Evolutionary conservation across 345 rosid species (phyloP).

Genomic region (Salix purpurea): DNA sequence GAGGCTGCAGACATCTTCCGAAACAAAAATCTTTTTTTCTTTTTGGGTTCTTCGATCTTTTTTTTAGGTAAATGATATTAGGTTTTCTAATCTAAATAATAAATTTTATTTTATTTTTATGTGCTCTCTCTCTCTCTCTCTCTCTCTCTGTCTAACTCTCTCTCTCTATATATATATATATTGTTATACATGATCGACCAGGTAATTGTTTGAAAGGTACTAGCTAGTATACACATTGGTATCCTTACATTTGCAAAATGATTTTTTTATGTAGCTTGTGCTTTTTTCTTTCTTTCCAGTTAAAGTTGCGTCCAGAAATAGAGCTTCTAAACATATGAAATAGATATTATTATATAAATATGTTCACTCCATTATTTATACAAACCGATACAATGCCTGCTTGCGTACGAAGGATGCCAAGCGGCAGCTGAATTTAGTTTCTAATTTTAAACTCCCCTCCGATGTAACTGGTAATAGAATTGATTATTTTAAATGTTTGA

Average conservation of each 20-base stretch:
- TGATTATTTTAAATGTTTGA: neutral
- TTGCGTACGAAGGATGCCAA: neutral
- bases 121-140: no score
- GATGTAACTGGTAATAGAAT: slow-evolving; percentile 25
- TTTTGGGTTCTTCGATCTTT: no score
- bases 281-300: neutral
- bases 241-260: no score
- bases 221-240: no score
- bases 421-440: neutral
- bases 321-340: neutral
- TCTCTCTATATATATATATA: no score
- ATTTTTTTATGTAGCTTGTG: neutral
- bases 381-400: neutral
- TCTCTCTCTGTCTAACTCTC: no score
- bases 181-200: neutral
- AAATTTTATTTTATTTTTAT: no score
- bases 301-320: neutral
- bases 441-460: neutral
- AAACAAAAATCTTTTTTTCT: no score
- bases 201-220: no score
- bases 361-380: neutral
- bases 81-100: no score
- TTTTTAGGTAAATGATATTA: no score
- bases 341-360: neutral
- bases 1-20: no score